phyloP scores from a whole-genome alignment of 305 asterid genomes.

The Lippia alba region DNA sequence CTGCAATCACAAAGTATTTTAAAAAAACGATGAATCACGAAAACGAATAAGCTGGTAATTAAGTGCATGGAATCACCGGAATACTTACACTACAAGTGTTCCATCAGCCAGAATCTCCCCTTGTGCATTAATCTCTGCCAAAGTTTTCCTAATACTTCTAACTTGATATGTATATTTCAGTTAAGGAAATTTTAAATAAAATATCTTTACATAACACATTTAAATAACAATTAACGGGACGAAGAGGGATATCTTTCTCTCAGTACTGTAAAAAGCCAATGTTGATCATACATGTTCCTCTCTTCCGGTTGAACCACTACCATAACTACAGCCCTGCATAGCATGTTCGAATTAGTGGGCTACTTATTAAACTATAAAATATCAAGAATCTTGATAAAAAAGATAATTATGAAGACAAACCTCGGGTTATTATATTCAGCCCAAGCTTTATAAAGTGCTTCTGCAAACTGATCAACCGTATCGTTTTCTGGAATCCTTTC shows the following conservation, averaged over 20 bases:
- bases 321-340: constrained; percentile 82
- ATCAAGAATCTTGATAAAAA: constrained; percentile 21
- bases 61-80: constrained; percentile 22
- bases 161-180: constrained; percentile 69
- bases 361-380: constrained; percentile 11
- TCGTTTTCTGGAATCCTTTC: constrained; percentile 73
- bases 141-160: constrained; percentile 77
- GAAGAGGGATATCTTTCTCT: constrained; percentile 80
- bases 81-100: constrained; percentile 83
- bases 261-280: constrained; percentile 74
- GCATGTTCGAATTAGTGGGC: constrained; percentile 35
- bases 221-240: constrained; percentile 10
- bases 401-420: constrained; percentile 44
- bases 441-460: constrained; percentile 86
- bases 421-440: constrained; percentile 80
- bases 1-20: constrained; percentile 47
- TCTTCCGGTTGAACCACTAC: constrained; percentile 89
- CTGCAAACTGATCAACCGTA: constrained; percentile 72
- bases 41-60: constrained; percentile 8
- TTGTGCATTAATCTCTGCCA: constrained; percentile 79
- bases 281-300: constrained; percentile 94
- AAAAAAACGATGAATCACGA: constrained; percentile 32
- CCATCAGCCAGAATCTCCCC: constrained; percentile 85
- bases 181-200: constrained; percentile 54
- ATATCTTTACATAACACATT: background rate